phyloP scores from a whole-genome alignment of 1,284 basidiomycete species.

The Polyporus tsugae region DNA sequence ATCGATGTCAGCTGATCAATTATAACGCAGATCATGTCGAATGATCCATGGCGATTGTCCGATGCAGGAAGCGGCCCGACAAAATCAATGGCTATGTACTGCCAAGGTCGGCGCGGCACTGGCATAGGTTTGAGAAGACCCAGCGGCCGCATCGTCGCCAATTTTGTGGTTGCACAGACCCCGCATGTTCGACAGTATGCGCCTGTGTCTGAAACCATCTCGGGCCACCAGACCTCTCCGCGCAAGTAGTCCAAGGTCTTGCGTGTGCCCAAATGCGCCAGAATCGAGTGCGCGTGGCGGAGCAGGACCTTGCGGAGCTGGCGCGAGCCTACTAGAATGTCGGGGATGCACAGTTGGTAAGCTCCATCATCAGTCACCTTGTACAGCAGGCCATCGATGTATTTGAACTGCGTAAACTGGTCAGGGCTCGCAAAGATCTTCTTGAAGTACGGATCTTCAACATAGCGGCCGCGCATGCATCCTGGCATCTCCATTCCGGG shows the following conservation, averaged over 20 bases:
- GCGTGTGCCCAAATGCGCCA: slow-evolving; percentile 37
- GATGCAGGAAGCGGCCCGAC: slow-evolving; percentile 45
- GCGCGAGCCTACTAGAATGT: slow-evolving; percentile 27
- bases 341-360: slow-evolving; percentile 27
- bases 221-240: slow-evolving; percentile 41
- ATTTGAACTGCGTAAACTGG: background rate
- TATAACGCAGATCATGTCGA: slow-evolving; percentile 40
- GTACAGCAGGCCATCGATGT: background rate
- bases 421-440: background rate
- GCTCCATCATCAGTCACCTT: background rate
- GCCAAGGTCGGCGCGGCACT: slow-evolving; percentile 37
- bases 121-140: slow-evolving; percentile 22
- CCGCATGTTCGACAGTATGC: slow-evolving; percentile 36
- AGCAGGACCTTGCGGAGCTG: slow-evolving; percentile 36
- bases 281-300: slow-evolving; percentile 37
- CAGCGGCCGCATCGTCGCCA: background rate
- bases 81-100: slow-evolving; percentile 45
- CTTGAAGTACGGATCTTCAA: background rate
- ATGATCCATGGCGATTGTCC: slow-evolving; percentile 35
- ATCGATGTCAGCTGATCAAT: slow-evolving; percentile 44
- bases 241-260: slow-evolving; percentile 37
- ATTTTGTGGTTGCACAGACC: slow-evolving; percentile 33
- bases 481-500: too few species aligned
- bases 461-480: background rate
- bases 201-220: slow-evolving; percentile 31